Evolutionary conservation across 2,329 filamentous ascomycete genomes (phyloP).

Genomic region (Aureobasidium sp.): DNA sequence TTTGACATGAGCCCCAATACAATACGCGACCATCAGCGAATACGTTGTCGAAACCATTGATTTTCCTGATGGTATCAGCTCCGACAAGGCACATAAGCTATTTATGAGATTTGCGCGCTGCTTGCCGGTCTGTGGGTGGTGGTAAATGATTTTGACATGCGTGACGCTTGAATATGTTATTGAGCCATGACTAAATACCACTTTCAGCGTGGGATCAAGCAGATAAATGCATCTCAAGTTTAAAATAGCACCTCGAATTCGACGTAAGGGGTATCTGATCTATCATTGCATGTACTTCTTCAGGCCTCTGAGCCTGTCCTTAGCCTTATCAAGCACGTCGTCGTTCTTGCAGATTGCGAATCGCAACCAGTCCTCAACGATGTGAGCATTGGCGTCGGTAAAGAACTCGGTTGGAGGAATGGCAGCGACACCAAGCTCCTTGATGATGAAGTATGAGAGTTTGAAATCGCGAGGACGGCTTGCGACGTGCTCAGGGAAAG

Average conservation of each 20-base stretch:
- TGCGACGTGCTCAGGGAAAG: slow-evolving; percentile 83
- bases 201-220: no score
- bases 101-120: no score
- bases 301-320: slow-evolving; percentile 40
- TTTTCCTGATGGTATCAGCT: no score
- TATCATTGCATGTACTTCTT: slow-evolving; percentile 37
- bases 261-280: not conserved
- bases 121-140: no score
- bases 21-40: not conserved
- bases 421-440: slow-evolving; percentile 88
- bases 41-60: no score
- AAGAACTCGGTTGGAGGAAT: slow-evolving; percentile 98
- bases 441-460: slow-evolving; percentile 92
- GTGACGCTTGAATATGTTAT: no score
- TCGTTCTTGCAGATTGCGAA: slow-evolving; percentile 98
- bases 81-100: no score
- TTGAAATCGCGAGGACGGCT: slow-evolving; percentile 86
- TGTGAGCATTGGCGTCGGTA: slow-evolving; percentile 72
- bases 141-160: no score
- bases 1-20: no score
- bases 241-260: no score
- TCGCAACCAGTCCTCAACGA: slow-evolving; percentile 86
- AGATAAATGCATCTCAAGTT: not conserved
- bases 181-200: no score
- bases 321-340: slow-evolving; percentile 52